Evolutionary conservation across 2,329 filamentous ascomycete species (phyloP).

Genomic region (Didymella pinodella): DNA sequence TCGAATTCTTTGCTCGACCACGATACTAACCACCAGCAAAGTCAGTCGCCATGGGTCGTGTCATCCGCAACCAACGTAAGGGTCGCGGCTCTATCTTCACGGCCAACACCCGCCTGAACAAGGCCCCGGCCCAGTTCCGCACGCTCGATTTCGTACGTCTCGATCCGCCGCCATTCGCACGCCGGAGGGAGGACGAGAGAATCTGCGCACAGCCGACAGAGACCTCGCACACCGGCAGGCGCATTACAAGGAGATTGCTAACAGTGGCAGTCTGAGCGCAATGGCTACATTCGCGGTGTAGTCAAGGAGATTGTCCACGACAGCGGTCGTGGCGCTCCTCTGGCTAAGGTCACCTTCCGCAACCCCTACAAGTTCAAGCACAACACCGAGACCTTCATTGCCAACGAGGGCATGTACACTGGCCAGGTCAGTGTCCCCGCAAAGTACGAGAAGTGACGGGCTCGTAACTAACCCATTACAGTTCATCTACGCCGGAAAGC

Average conservation of each 20-base stretch:
- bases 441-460: constrained; percentile 16
- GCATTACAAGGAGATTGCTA: constrained; percentile 41
- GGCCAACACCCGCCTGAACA: constrained; percentile 75
- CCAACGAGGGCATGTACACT: constrained; percentile 99
- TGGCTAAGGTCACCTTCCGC: constrained; percentile 96
- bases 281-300: constrained; percentile 96
- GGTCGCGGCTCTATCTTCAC: constrained; percentile 80
- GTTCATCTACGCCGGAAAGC: constrained; percentile 99
- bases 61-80: constrained; percentile 77
- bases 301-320: constrained; percentile 99
- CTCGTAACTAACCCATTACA: constrained; percentile 25
- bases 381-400: constrained; percentile 98
- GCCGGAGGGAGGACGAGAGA: background rate
- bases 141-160: constrained; percentile 80
- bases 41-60: constrained; percentile 65
- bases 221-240: background rate
- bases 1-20: constrained; percentile 18
- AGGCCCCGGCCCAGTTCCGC: constrained; percentile 94
- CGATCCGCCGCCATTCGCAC: constrained; percentile 1
- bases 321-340: constrained; percentile 88
- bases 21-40: constrained; percentile 32
- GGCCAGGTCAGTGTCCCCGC: constrained; percentile 68
- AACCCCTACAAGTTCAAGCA: constrained; percentile 99
- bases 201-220: background rate
- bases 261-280: constrained; percentile 72